Evolutionary conservation across 768 basidiomycete species (phyloP).

Genomic region (Rubroboletus satanas): DNA sequence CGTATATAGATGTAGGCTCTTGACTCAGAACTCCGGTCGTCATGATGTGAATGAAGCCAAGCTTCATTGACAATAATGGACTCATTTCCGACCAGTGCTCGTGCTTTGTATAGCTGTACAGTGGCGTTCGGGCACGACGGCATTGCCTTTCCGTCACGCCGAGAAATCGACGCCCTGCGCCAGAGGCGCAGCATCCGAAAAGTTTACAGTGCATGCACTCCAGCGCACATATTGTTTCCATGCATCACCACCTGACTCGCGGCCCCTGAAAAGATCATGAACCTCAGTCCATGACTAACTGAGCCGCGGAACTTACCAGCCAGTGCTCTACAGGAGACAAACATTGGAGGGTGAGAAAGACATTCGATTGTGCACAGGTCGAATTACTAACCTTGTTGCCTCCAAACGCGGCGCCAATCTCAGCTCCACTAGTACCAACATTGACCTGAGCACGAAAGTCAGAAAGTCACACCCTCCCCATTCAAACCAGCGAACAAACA

Average conservation of each 20-base stretch:
- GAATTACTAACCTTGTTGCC: constrained; percentile 72
- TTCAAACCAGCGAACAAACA: constrained; percentile 41
- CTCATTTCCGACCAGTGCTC: constrained; percentile 6
- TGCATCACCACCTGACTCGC: constrained; percentile 96
- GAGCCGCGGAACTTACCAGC: constrained; percentile 52
- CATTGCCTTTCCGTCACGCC: constrained; percentile 30
- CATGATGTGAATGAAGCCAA: constrained; percentile 26
- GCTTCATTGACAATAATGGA: constrained; percentile 12
- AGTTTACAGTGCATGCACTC: constrained; percentile 92
- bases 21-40: constrained; percentile 13
- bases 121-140: neutral
- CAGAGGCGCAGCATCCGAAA: constrained; percentile 81
- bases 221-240: constrained; percentile 97
- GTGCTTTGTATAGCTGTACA: constrained; percentile 8
- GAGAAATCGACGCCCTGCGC: constrained; percentile 92
- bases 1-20: constrained; percentile 8
- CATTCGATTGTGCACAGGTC: constrained; percentile 10
- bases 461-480: neutral
- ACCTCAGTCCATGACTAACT: constrained; percentile 15
- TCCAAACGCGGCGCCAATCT: constrained; percentile 86
- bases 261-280: constrained; percentile 56
- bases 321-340: constrained; percentile 58
- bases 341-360: constrained; percentile 10
- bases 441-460: constrained; percentile 45
- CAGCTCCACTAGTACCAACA: constrained; percentile 64